phyloP scores from a whole-genome alignment of 202 grass and related monocot genomes.

The Dendrocalamus latiflorus region DNA sequence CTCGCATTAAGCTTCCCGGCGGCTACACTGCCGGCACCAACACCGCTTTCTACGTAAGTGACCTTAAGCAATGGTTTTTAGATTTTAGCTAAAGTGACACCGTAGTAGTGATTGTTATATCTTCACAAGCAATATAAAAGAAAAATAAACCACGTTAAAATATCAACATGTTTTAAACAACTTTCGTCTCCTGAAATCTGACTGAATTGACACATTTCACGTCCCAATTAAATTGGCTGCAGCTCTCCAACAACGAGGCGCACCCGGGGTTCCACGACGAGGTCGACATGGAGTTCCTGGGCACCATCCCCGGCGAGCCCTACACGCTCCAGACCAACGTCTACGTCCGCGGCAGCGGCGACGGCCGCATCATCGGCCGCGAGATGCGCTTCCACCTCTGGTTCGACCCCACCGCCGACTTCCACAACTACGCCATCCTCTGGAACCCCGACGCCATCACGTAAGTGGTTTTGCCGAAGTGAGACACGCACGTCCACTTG shows the following conservation, averaged over 20 bases:
- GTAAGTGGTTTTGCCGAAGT: background rate
- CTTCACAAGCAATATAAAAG: too few relatives aligned
- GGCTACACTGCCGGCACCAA: conserved; percentile 91
- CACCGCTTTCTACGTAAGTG: conserved; percentile 85
- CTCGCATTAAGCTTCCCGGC: conserved; percentile 72
- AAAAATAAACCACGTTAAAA: too few relatives aligned
- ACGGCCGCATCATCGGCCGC: conserved; percentile 61
- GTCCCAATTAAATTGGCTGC: background rate
- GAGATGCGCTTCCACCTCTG: conserved; percentile 90
- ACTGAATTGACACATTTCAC: background rate
- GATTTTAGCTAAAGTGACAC: too few relatives aligned
- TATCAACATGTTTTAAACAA: too few relatives aligned
- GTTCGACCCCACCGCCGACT: conserved; percentile 76
- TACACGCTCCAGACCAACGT: conserved; percentile 92
- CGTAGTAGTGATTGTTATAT: too few relatives aligned
- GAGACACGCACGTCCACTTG: too few relatives aligned
- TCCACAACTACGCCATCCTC: conserved; percentile 76
- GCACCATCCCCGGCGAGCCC: conserved; percentile 69
- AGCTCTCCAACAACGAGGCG: conserved; percentile 77
- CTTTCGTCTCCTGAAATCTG: too few relatives aligned
- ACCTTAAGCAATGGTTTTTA: too few relatives aligned
- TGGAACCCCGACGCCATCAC: conserved; percentile 84
- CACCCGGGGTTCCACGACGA: conserved; percentile 80
- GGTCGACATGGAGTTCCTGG: conserved; percentile 93
- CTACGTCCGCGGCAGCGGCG: conserved; percentile 76